Conservation (phyloP, 1,284 basidiomycete species). For the Boletus sp. region DNA sequence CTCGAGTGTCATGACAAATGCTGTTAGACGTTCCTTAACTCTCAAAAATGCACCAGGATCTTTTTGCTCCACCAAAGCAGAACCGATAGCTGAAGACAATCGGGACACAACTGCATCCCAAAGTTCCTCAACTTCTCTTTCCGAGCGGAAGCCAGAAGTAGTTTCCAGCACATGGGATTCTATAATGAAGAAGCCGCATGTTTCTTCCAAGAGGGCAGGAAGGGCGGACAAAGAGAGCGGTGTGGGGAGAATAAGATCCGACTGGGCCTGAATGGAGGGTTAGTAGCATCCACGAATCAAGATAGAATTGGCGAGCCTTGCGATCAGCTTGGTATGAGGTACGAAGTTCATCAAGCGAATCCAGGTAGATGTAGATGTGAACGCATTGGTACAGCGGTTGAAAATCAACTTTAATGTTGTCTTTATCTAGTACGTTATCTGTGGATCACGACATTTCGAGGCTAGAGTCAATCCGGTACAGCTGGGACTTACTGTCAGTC, state of each 20-base stretch:
- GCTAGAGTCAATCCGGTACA: background rate
- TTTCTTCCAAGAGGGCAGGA: conserved; percentile 78
- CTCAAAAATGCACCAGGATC: conserved; percentile 82
- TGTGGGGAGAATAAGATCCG: conserved; percentile 86
- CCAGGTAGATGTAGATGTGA: conserved; percentile 92
- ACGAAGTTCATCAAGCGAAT: conserved; percentile 85
- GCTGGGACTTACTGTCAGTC: conserved; percentile 75
- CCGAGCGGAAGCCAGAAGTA: conserved; percentile 81
- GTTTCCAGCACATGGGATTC: conserved; percentile 91
- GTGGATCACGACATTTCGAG: conserved; percentile 9
- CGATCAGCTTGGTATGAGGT: conserved; percentile 94
- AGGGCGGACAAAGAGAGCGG: conserved; percentile 57
- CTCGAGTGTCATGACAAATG: conserved; percentile 92
- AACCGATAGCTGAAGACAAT: conserved; percentile 73
- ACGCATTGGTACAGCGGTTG: conserved; percentile 95
- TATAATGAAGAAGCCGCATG: conserved; percentile 98
- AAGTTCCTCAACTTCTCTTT: conserved; percentile 90
- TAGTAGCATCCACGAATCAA: conserved; percentile 8
- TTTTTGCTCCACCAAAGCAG: conserved; percentile 70
- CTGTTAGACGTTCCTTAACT: conserved; percentile 81
- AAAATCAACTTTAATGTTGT: conserved; percentile 87
- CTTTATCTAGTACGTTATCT: conserved; percentile 93
- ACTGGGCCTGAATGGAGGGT: conserved; percentile 75
- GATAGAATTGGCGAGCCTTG: conserved; percentile 53
- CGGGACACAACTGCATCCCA: conserved; percentile 89